phyloP scores from a whole-genome alignment of 139 green algal species.

The Picochlorum sp. region DNA sequence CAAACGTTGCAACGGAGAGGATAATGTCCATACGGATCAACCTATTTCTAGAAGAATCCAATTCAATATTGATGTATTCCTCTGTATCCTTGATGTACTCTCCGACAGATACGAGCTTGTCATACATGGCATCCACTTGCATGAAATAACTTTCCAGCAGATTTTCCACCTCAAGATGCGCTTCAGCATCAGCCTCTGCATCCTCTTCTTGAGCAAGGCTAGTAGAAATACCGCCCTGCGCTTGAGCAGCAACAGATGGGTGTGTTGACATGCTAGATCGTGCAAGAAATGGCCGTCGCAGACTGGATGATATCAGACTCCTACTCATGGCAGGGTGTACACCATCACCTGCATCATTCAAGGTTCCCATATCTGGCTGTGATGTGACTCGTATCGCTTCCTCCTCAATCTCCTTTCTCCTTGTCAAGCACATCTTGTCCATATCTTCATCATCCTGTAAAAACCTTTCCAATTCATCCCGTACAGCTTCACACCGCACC shows the following conservation, averaged over 20 bases:
- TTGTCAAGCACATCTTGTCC: slow-evolving; percentile 70
- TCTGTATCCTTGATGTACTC: slow-evolving; percentile 57
- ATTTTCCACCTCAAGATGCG: slow-evolving; percentile 43
- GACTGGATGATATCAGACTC: background rate
- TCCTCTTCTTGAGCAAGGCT: slow-evolving; percentile 7
- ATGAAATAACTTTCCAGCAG: slow-evolving; percentile 56
- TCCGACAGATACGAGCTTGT: slow-evolving; percentile 57
- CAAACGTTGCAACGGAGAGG: slow-evolving; percentile 55
- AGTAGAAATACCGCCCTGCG: background rate
- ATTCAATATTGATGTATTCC: slow-evolving; percentile 62
- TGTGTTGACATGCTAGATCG: background rate
- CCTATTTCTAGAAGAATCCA: slow-evolving; percentile 42
- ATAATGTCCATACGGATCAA: slow-evolving; percentile 65
- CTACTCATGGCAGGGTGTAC: background rate
- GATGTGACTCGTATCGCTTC: slow-evolving; percentile 5
- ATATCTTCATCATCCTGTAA: slow-evolving; percentile 81
- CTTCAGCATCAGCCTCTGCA: slow-evolving; percentile 26
- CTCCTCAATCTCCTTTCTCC: slow-evolving; percentile 32
- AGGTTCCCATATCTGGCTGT: background rate
- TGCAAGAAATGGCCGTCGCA: background rate
- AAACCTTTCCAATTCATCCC: slow-evolving; percentile 62
- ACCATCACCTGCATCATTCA: background rate
- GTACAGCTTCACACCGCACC: slow-evolving; percentile 40
- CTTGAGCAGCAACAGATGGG: background rate
- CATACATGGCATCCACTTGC: slow-evolving; percentile 56